Percentiles rank a stretch among this genome's conserved stretches.
Conservation (phyloP, 345 rosid genomes). For the Mangifera indica region DNA sequence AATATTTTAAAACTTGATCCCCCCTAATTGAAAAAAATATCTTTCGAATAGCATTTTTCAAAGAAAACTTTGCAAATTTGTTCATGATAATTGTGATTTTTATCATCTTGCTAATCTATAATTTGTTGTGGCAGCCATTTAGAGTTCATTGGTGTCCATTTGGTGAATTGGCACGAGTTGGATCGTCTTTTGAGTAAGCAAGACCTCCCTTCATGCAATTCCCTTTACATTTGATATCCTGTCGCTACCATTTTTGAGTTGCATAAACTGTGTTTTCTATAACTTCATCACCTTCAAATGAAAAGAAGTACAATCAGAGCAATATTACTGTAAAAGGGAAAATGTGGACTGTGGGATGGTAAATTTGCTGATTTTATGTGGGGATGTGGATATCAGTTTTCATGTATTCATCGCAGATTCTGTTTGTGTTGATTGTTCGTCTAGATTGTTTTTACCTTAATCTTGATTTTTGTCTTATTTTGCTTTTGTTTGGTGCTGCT, state of each 20-base stretch:
- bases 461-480: neutral
- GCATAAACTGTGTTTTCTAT: neutral
- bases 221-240: neutral
- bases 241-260: neutral
- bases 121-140: slow-evolving; percentile 44
- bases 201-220: slow-evolving; percentile 13
- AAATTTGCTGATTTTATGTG: neutral
- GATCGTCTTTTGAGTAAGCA: slow-evolving; percentile 60
- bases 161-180: slow-evolving; percentile 46
- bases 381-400: neutral
- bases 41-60: neutral
- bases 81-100: neutral
- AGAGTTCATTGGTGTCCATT: slow-evolving; percentile 70
- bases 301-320: neutral
- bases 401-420: neutral
- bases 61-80: neutral
- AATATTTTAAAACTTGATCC: too few relatives aligned
- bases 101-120: neutral
- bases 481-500: neutral
- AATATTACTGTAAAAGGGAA: neutral
- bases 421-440: neutral
- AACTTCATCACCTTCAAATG: neutral
- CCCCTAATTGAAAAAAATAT: too few relatives aligned
- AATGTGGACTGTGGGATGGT: neutral
- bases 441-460: slow-evolving; percentile 7